phyloP scores from a whole-genome alignment of 257 asterid genomes.

The Verbascum thapsus region DNA sequence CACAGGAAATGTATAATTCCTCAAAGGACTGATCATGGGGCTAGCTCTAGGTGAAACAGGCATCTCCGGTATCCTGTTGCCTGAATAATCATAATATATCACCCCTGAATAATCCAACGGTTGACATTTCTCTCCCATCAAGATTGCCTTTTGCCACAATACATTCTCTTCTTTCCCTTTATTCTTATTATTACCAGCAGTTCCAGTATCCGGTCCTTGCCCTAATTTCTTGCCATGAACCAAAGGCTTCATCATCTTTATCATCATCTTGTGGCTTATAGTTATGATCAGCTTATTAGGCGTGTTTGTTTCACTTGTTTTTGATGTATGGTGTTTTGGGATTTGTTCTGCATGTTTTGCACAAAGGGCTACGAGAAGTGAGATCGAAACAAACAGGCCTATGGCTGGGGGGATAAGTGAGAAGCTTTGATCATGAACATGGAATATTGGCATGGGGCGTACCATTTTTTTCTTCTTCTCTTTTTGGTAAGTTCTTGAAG shows the following conservation, averaged over 20 bases:
- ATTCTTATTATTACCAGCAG: background rate
- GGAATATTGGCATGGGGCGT: conserved; percentile 32
- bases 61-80: conserved; percentile 60
- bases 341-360: conserved; percentile 45
- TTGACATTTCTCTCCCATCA: conserved; percentile 71
- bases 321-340: conserved; percentile 11
- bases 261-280: conserved; percentile 20
- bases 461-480: conserved; percentile 40
- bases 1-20: conserved; percentile 28
- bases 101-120: conserved; percentile 61
- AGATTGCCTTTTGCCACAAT: conserved; percentile 59
- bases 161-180: conserved; percentile 41
- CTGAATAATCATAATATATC: conserved; percentile 44
- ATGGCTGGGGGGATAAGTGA: conserved; percentile 40
- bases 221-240: conserved; percentile 6
- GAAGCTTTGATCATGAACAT: conserved; percentile 6
- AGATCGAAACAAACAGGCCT: conserved; percentile 42
- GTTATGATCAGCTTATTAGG: conserved; percentile 29
- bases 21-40: conserved; percentile 30
- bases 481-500: background rate
- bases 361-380: conserved; percentile 48
- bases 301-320: conserved; percentile 13
- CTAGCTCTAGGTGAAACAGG: conserved; percentile 62
- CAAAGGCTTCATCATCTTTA: conserved; percentile 17
- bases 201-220: conserved; percentile 21